Percentiles rank a stretch among this genome's conserved stretches.
These are phyloP conservation scores for Curvularia verruculosa DNA, from an alignment of 2,329 filamentous ascomycete genomes.

Conservation along the genomic window DNA sequence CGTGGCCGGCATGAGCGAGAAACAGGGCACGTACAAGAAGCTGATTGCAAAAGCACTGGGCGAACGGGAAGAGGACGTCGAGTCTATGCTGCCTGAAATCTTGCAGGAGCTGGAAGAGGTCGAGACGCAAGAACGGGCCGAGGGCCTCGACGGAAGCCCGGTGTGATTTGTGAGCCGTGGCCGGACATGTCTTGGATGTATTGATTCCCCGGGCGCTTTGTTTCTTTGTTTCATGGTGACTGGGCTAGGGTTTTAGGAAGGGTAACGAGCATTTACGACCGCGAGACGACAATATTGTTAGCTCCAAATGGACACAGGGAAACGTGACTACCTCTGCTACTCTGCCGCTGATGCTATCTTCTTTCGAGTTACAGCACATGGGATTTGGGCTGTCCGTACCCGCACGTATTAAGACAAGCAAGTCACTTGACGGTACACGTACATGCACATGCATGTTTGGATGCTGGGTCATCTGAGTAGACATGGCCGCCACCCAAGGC, in stretches of 20 bases:
- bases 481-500: constrained; percentile 3
- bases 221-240: constrained; percentile 1
- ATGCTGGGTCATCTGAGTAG: constrained; percentile 5
- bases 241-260: constrained; percentile 4
- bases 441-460: constrained; percentile 4
- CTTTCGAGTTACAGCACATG: neutral
- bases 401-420: constrained; percentile 4
- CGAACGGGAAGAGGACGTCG: constrained; percentile 71
- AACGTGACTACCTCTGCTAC: neutral
- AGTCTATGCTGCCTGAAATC: constrained; percentile 63
- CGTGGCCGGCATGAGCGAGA: constrained; percentile 72
- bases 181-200: constrained; percentile 2
- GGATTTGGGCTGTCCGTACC: neutral
- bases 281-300: constrained; percentile 16
- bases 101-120: constrained; percentile 57
- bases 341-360: neutral
- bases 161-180: constrained; percentile 14
- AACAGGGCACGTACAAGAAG: constrained; percentile 74
- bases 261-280: constrained; percentile 19
- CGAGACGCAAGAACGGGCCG: constrained; percentile 48
- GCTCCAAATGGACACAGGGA: constrained; percentile 9
- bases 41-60: constrained; percentile 73
- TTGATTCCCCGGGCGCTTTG: neutral
- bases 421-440: constrained; percentile 10
- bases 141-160: constrained; percentile 45